Evolutionary conservation across 345 rosid species (phyloP).

Genomic region (Chamaenerion angustifolium): DNA sequence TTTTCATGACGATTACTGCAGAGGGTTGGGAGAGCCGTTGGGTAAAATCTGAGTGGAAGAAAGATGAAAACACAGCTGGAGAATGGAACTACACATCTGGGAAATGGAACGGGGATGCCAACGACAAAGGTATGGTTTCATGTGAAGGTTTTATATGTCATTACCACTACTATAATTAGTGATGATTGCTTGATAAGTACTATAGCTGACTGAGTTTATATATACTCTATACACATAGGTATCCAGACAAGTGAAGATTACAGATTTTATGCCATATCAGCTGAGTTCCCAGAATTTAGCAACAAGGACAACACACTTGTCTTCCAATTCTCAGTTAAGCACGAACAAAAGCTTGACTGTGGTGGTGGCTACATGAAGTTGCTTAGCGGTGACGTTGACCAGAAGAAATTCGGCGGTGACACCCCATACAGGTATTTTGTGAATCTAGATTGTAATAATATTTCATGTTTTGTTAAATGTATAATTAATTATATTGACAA

Average conservation of each 20-base stretch:
- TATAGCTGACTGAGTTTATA: background rate
- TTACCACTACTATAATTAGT: no score
- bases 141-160: no score
- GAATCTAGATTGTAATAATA: no score
- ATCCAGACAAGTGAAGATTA: conserved; percentile 96
- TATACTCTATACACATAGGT: conserved; percentile 17
- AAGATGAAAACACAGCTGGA: conserved; percentile 72
- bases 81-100: conserved; percentile 89
- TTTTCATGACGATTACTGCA: conserved; percentile 8
- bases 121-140: conserved; percentile 57
- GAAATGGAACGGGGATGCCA: conserved; percentile 76
- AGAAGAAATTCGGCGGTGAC: conserved; percentile 94
- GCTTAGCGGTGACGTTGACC: conserved; percentile 79
- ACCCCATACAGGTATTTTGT: conserved; percentile 67
- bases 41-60: conserved; percentile 93
- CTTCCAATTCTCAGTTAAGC: conserved; percentile 96
- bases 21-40: conserved; percentile 93
- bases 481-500: background rate
- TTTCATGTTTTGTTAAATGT: background rate
- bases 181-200: no score
- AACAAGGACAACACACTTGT: conserved; percentile 85
- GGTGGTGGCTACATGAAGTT: conserved; percentile 99
- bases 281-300: conserved; percentile 81
- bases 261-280: conserved; percentile 96
- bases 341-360: conserved; percentile 99